These are phyloP conservation scores for Bipolaris victoriae DNA, from an alignment of 2,329 filamentous ascomycete species.

Conservation along the genomic window DNA sequence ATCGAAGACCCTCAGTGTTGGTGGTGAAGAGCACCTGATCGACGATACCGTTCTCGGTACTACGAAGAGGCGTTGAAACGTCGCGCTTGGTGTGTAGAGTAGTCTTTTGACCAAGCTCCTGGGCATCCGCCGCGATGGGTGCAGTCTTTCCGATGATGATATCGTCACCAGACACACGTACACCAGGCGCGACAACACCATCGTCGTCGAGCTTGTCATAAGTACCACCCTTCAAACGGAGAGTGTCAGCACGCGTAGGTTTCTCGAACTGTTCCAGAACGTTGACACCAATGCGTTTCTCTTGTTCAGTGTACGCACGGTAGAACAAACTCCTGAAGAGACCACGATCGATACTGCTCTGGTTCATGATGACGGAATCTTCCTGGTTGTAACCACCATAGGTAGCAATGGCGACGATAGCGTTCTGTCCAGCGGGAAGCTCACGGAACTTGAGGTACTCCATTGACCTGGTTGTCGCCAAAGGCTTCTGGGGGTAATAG, in stretches of 20 bases:
- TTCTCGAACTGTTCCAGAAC: slow-evolving; percentile 96
- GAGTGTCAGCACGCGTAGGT: slow-evolving; percentile 83
- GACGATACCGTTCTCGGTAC: slow-evolving; percentile 95
- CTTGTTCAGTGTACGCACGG: slow-evolving; percentile 94
- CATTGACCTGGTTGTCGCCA: slow-evolving; percentile 96
- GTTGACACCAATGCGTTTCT: slow-evolving; percentile 94
- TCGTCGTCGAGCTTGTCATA: slow-evolving; percentile 98
- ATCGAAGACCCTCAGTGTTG: slow-evolving; percentile 90
- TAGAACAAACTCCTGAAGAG: slow-evolving; percentile 98
- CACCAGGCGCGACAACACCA: slow-evolving; percentile 90
- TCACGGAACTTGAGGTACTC: slow-evolving; percentile 98
- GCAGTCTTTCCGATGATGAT: slow-evolving; percentile 99
- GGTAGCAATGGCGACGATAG: slow-evolving; percentile 95
- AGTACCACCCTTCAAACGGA: slow-evolving; percentile 91
- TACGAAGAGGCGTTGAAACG: slow-evolving; percentile 90
- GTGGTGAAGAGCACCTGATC: slow-evolving; percentile 94
- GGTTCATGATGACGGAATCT: slow-evolving; percentile 99
- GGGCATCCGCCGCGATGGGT: slow-evolving; percentile 87
- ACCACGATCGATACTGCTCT: slow-evolving; percentile 97
- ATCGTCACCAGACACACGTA: slow-evolving; percentile 94
- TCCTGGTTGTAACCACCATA: slow-evolving; percentile 99
- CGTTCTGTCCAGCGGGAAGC: slow-evolving; percentile 94
- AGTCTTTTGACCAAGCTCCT: slow-evolving; percentile 91
- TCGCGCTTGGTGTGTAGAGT: slow-evolving; percentile 91
- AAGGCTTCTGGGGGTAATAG: slow-evolving; percentile 97